These are phyloP conservation scores for Iberis pinnata DNA, from an alignment of 345 rosid genomes.

Conservation along the genomic window DNA sequence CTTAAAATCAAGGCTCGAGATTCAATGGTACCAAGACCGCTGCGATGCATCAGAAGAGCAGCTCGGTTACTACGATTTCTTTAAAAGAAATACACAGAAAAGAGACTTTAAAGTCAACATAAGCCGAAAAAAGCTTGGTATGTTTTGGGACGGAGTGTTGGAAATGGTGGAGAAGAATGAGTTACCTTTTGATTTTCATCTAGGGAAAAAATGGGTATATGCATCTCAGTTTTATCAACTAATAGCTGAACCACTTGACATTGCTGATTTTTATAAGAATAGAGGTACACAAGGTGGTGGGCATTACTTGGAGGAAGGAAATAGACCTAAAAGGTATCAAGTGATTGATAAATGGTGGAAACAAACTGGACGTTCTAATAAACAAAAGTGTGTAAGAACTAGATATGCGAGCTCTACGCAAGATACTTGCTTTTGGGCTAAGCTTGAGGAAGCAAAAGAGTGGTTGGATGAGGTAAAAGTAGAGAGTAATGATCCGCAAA, in stretches of 20 bases:
- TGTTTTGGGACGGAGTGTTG: slow-evolving; percentile 59
- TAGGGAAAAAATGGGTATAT: slow-evolving; percentile 51
- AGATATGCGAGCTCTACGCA: slow-evolving; percentile 56
- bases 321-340: slow-evolving; percentile 60
- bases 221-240: slow-evolving; percentile 62
- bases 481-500: slow-evolving; percentile 32
- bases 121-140: slow-evolving; percentile 55
- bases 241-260: slow-evolving; percentile 70
- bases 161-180: slow-evolving; percentile 53
- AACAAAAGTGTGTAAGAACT: slow-evolving; percentile 35
- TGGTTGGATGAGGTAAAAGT: slow-evolving; percentile 35
- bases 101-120: slow-evolving; percentile 48
- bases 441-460: slow-evolving; percentile 68
- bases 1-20: slow-evolving; percentile 42
- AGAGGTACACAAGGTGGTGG: slow-evolving; percentile 29
- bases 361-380: not conserved
- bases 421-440: slow-evolving; percentile 87
- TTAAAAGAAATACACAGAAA: slow-evolving; percentile 42
- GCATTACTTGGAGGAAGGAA: slow-evolving; percentile 49
- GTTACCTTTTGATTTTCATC: slow-evolving; percentile 60
- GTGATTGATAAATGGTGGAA: slow-evolving; percentile 67
- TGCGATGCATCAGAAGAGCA: slow-evolving; percentile 46
- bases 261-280: slow-evolving; percentile 49
- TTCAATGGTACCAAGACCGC: slow-evolving; percentile 52
- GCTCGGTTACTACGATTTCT: slow-evolving; percentile 69